Percentiles rank a stretch among this genome's conserved stretches.
Conservation (phyloP, 768 basidiomycete genomes). For the Hypholoma fasciculare region DNA sequence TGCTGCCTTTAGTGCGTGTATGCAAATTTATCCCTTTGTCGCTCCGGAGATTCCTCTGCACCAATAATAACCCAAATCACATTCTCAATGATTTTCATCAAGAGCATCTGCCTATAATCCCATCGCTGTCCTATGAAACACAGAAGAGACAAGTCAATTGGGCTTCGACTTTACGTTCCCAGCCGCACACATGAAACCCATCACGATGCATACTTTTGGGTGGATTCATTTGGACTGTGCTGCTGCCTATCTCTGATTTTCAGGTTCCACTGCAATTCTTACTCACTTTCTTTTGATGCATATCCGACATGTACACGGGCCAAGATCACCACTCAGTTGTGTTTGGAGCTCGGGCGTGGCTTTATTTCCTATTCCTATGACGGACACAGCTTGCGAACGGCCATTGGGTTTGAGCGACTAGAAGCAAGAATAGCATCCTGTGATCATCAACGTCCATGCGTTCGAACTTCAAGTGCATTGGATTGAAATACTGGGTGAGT, state of each 20-base stretch:
- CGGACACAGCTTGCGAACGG: too few relatives aligned
- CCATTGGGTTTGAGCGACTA: too few relatives aligned
- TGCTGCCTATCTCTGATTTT: too few relatives aligned
- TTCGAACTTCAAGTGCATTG: too few relatives aligned
- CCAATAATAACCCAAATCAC: background rate
- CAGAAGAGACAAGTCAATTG: background rate
- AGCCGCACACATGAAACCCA: background rate
- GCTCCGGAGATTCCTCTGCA: background rate
- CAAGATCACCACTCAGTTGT: background rate
- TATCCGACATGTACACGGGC: background rate
- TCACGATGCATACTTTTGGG: background rate
- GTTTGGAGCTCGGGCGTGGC: background rate
- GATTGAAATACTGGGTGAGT: too few relatives aligned
- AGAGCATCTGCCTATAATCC: background rate
- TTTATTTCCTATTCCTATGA: too few relatives aligned
- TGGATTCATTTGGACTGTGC: background rate
- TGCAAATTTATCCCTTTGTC: background rate
- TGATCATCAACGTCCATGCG: too few relatives aligned
- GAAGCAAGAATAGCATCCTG: too few relatives aligned
- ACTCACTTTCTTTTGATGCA: background rate
- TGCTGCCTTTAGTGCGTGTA: background rate
- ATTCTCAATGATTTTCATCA: background rate
- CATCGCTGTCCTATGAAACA: background rate
- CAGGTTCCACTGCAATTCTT: too few relatives aligned
- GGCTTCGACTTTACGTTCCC: background rate